These are phyloP conservation scores for Venturia pyrina DNA, from an alignment of 2,329 filamentous ascomycete species.

Conservation along the genomic window DNA sequence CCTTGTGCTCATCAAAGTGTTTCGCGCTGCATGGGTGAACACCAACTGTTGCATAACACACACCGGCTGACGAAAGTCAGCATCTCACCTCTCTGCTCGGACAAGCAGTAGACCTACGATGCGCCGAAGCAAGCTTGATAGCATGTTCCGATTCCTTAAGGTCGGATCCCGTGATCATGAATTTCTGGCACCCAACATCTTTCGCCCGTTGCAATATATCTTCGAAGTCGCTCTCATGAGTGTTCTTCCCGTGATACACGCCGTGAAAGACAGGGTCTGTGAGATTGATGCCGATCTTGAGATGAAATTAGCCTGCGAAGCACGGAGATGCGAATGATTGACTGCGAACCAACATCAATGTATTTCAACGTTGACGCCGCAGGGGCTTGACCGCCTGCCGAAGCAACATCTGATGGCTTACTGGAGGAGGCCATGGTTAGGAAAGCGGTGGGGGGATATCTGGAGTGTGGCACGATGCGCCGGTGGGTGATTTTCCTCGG, in stretches of 20 bases:
- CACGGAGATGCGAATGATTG: background rate
- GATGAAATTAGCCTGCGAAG: slow-evolving; percentile 12
- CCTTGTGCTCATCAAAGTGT: slow-evolving; percentile 58
- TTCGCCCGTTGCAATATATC: slow-evolving; percentile 70
- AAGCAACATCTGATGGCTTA: background rate
- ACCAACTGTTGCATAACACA: slow-evolving; percentile 82
- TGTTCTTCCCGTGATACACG: slow-evolving; percentile 68
- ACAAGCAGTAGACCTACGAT: slow-evolving; percentile 46
- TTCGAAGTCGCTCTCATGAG: slow-evolving; percentile 62
- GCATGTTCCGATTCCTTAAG: slow-evolving; percentile 68
- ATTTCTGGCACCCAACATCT: slow-evolving; percentile 71
- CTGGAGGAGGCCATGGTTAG: background rate
- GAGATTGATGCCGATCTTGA: slow-evolving; percentile 82
- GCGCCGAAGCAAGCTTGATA: slow-evolving; percentile 59
- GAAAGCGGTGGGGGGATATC: background rate
- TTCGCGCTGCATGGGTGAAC: slow-evolving; percentile 86
- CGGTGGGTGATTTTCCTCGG: background rate
- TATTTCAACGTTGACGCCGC: slow-evolving; percentile 21
- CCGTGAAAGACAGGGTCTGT: slow-evolving; percentile 86
- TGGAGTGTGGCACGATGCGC: background rate
- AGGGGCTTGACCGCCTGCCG: background rate
- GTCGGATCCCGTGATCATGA: slow-evolving; percentile 90
- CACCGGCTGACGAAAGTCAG: slow-evolving; percentile 46
- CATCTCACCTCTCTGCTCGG: background rate
- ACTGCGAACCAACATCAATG: slow-evolving; percentile 32